Conservation (phyloP, 2,329 filamentous ascomycete genomes). For the Thelonectria rubi region DNA sequence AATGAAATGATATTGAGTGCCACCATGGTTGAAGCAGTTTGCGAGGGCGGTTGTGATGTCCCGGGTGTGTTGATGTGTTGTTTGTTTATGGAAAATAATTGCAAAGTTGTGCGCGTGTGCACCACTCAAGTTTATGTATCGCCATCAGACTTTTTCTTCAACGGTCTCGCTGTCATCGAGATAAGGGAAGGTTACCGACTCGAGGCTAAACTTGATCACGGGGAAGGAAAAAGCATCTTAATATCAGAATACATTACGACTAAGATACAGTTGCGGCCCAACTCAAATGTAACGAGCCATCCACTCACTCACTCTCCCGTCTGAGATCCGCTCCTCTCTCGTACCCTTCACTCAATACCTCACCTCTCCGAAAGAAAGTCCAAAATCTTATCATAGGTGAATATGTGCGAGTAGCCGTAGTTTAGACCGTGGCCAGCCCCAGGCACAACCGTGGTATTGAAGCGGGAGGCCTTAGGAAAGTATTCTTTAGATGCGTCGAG, state of each 20-base stretch:
- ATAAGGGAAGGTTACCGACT: no score
- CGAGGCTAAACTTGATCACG: no score
- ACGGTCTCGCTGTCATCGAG: no score
- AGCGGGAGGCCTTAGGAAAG: slow-evolving; percentile 57
- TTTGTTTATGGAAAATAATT: no score
- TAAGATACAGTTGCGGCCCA: neutral
- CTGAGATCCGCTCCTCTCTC: neutral
- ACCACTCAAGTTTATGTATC: no score
- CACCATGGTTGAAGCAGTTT: no score
- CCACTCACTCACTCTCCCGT: neutral
- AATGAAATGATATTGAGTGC: no score
- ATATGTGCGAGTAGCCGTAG: slow-evolving; percentile 49
- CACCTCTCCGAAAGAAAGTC: slow-evolving; percentile 47
- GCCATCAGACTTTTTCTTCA: no score
- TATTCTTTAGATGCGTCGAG: slow-evolving; percentile 52
- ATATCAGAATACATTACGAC: neutral
- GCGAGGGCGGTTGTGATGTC: no score
- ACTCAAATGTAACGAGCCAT: neutral
- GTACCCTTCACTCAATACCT: neutral
- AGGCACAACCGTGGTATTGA: slow-evolving; percentile 64
- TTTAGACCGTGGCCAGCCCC: slow-evolving; percentile 62
- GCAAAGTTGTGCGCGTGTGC: no score
- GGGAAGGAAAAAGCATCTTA: no score
- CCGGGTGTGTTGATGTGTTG: no score
- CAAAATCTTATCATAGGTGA: slow-evolving; percentile 49